Evolutionary conservation across 2,329 filamentous ascomycete species (phyloP), one percentile per base, ranked within the genome.

Genomic region (Calonectria pseudoturangicola): DNA sequence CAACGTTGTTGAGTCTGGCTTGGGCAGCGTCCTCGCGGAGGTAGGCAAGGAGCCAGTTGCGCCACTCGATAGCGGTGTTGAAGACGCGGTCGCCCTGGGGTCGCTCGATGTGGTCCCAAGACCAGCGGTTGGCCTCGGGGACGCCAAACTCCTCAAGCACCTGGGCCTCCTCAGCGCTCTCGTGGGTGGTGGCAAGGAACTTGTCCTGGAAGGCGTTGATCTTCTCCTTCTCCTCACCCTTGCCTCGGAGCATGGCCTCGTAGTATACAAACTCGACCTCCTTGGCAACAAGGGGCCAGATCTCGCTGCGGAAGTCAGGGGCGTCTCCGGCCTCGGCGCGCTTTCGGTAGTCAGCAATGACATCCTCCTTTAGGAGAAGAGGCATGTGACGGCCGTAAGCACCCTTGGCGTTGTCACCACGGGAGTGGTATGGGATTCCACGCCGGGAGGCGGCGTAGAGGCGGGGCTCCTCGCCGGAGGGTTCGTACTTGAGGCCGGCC

Each of bases 221-320:
- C 33, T 43, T 60, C n/a, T 60, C 54, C 33, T 60, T 60, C 12
- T 60, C 54, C 12, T 41, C 33, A 13, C 36, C 21, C 33, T 41
- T 60, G 54, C 12, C 54, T 13, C 54, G 13, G 54, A 60, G 33
- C 54, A 60, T 41, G 54, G 54, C 54, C 54, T 60, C 54, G 54
- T 60, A 60, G 54, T 60, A 60, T 13, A 60, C 54, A 39, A 39
- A 60, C 36, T 60, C 54, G 21, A 60, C 54, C 36, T 60, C 54
- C 21, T 60, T 60, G 54, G 54, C 54, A 4, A 60, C 54, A 25
- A 41, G 54, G 54, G 54, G 54, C 54, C 54, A 60, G 54, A 60
- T 60, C 33, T 60, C 54, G 13, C 18, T 60, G 30, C 21, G 33
- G 54, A 60, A 60, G 33, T 60, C 54, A 2, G 54, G 54, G 5